Evolutionary conservation across 2,329 filamentous ascomycete species (phyloP), one percentile per base, ranked within the genome.

Genomic region (Ceratocystis ficicola): DNA sequence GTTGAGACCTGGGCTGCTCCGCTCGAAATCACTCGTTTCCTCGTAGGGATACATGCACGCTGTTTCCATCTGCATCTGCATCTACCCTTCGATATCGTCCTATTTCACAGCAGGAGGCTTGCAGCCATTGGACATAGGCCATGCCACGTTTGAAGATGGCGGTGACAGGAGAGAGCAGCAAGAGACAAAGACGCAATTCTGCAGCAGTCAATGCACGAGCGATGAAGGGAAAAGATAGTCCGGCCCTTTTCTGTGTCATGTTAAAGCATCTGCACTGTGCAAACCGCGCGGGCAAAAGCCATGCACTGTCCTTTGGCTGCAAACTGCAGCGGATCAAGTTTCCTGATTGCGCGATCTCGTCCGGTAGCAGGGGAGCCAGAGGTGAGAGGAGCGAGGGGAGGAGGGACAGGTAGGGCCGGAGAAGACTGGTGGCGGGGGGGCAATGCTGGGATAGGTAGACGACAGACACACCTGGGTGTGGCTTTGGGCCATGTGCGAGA

Each of bases 91-190:
- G 12, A 30, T 57, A 57, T 57, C 22, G 52, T 57, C 52, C 28
- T 57, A 57, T 57, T 30, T 57, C 52, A 57, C 52, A 57, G 17
- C 28, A 57, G 25, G 25, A 30, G 25, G 52, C 52, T 15, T 22
- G n/a, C 22, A 22, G 52, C 52, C 28, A 57, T 57, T 57, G 52
- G 52, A 25, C 22, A 32, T 30, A 30, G 17, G 22, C 4, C 17
- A 32, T 57, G 52, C 52, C 52, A 30, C 52, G 52, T 57, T 57
- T 12, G n/a, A 57, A 57, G 52, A 57, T 57, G 52, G 52, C 52
- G 52, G 25, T 57, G 22, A 30, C 52, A 57, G 52, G 52, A 30
- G 12, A 30, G 28, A 22, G 52, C 12, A 57, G 52, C 7, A 57
- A 57, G 52, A 57, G 25, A 57, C 25, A 52, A 52, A 25, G 48